phyloP scores from a whole-genome alignment of 805 yeast species.

The Sugiyamaella lignohabitans region DNA sequence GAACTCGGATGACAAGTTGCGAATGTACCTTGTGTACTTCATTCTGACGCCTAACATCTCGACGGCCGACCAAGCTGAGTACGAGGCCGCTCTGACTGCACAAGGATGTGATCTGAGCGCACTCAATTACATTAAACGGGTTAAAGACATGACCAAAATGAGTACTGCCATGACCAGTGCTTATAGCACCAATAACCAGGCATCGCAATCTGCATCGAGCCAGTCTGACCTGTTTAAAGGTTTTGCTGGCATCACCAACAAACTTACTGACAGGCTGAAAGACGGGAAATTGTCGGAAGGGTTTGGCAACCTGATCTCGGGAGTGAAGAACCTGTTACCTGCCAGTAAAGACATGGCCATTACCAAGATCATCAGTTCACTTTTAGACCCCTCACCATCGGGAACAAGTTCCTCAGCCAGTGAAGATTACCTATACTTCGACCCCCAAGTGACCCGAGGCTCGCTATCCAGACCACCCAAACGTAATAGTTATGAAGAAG shows the following conservation, averaged over 20 bases:
- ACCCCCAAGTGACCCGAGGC: conserved; percentile 81
- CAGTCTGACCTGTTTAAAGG: conserved; percentile 36
- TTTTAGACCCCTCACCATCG: conserved; percentile 65
- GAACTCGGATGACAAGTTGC: conserved; percentile 60
- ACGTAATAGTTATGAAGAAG: conserved; percentile 71
- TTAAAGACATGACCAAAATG: conserved; percentile 66
- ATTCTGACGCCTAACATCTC: conserved; percentile 37
- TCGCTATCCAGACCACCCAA: conserved; percentile 84
- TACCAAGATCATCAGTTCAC: conserved; percentile 83
- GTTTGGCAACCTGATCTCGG: conserved; percentile 80
- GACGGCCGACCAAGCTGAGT: conserved; percentile 49
- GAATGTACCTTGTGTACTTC: conserved; percentile 80
- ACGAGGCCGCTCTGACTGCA: conserved; percentile 53
- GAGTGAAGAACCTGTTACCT: conserved; percentile 80
- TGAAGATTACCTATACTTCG: conserved; percentile 85
- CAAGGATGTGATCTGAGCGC: conserved; percentile 59
- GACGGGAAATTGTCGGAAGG: conserved; percentile 82
- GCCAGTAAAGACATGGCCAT: conserved; percentile 83
- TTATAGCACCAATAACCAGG: conserved; percentile 22
- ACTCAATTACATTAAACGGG: conserved; percentile 66
- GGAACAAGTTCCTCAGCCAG: conserved; percentile 41
- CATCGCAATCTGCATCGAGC: conserved; percentile 16
- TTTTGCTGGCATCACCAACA: conserved; percentile 68
- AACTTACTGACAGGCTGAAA: conserved; percentile 65
- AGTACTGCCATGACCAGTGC: conserved; percentile 22